Conservation (phyloP, 2,329 filamentous ascomycete species). For the Ciborinia camelliae region DNA sequence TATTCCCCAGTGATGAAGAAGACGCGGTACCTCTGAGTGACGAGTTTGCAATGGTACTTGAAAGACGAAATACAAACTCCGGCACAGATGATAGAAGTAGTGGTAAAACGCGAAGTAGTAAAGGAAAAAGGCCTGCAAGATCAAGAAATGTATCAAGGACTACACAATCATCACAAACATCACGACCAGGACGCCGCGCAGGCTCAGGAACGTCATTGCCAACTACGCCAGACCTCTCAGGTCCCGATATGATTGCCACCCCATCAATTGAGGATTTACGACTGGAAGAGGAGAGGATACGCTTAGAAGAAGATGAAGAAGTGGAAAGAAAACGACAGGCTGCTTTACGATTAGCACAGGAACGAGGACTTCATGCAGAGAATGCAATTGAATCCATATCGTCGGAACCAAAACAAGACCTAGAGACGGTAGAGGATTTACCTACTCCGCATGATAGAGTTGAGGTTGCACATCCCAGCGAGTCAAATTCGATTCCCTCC, state of each 20-base stretch:
- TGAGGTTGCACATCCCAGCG: neutral
- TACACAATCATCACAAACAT: constrained; percentile 32
- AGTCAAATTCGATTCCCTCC: neutral
- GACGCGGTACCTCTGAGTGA: constrained; percentile 92
- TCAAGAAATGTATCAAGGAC: constrained; percentile 56
- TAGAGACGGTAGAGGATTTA: constrained; percentile 18
- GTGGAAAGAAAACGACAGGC: constrained; percentile 52
- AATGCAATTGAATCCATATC: constrained; percentile 23
- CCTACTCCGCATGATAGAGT: constrained; percentile 3
- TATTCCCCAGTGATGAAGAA: constrained; percentile 82
- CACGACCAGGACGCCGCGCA: constrained; percentile 24
- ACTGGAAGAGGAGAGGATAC: constrained; percentile 48
- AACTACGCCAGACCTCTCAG: constrained; percentile 32
- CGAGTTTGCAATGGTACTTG: constrained; percentile 81
- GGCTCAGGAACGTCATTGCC: constrained; percentile 37
- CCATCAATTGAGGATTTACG: constrained; percentile 52
- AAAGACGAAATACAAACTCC: constrained; percentile 60
- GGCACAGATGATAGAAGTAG: constrained; percentile 68
- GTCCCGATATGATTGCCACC: constrained; percentile 41
- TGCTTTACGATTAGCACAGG: constrained; percentile 49
- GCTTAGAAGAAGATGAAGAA: constrained; percentile 50
- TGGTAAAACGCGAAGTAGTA: constrained; percentile 58
- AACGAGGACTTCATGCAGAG: constrained; percentile 47
- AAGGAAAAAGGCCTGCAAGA: constrained; percentile 49
- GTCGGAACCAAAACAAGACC: constrained; percentile 27